These are phyloP conservation scores for Talaromyces sp. DNA, from an alignment of 2,329 filamentous ascomycete genomes.

Conservation along the genomic window DNA sequence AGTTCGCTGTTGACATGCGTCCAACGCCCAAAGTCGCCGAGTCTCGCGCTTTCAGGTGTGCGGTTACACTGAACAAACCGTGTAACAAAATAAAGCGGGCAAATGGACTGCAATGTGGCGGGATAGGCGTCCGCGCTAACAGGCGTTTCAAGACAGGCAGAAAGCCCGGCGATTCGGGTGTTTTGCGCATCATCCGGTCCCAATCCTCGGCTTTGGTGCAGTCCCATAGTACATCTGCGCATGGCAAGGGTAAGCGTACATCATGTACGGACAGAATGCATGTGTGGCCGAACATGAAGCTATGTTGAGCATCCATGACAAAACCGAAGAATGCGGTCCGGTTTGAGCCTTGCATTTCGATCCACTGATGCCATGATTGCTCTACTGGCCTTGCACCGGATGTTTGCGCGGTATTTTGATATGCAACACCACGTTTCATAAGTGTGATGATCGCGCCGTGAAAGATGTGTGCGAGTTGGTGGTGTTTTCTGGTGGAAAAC, in stretches of 20 bases:
- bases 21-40: constrained; percentile 24
- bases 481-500: constrained; percentile 28
- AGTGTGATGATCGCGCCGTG: constrained; percentile 30
- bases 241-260: constrained; percentile 27
- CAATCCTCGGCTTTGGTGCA: constrained; percentile 23
- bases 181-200: constrained; percentile 22
- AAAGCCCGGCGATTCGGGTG: constrained; percentile 24
- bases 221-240: constrained; percentile 27
- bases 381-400: constrained; percentile 16
- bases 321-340: constrained; percentile 30
- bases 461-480: constrained; percentile 30
- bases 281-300: constrained; percentile 29
- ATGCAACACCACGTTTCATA: constrained; percentile 26
- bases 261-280: constrained; percentile 28
- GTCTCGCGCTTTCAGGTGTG: constrained; percentile 26
- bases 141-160: constrained; percentile 25
- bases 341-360: constrained; percentile 26
- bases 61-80: constrained; percentile 28
- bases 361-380: constrained; percentile 26
- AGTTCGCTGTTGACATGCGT: constrained; percentile 11
- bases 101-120: constrained; percentile 25
- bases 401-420: constrained; percentile 11
- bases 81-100: constrained; percentile 27
- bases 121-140: constrained; percentile 23
- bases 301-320: constrained; percentile 31